These are phyloP conservation scores for Epichloe gansuensis DNA, from an alignment of 2,329 filamentous ascomycete genomes.

Conservation along the genomic window DNA sequence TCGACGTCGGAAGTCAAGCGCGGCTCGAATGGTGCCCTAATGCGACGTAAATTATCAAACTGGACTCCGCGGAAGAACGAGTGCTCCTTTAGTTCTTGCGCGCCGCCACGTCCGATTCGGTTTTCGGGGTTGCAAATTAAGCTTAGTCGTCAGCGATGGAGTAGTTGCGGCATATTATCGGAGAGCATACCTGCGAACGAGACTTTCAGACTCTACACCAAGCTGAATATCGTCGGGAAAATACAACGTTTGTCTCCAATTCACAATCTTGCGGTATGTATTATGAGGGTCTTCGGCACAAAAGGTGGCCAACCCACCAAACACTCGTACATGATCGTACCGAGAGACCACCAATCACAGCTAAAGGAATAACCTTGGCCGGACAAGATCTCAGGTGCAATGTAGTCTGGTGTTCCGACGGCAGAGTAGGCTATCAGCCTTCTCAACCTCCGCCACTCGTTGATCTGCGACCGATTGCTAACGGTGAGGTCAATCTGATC, in stretches of 20 bases:
- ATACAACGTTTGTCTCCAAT: constrained; percentile 91
- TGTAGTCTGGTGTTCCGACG: constrained; percentile 96
- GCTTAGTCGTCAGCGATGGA: constrained; percentile 60
- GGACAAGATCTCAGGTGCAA: constrained; percentile 95
- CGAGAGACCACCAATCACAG: constrained; percentile 98
- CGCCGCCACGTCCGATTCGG: constrained; percentile 75
- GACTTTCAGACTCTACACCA: constrained; percentile 32
- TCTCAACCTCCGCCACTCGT: constrained; percentile 94
- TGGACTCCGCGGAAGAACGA: constrained; percentile 94
- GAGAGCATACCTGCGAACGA: no score
- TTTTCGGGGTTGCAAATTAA: constrained; percentile 90
- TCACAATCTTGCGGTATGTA: constrained; percentile 98
- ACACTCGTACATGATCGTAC: constrained; percentile 99
- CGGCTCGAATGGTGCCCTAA: constrained; percentile 91
- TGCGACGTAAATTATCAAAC: constrained; percentile 82
- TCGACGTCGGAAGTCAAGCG: constrained; percentile 87
- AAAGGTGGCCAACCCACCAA: constrained; percentile 95
- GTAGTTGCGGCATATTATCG: no score
- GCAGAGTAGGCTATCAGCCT: constrained; percentile 96
- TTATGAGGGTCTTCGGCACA: constrained; percentile 96
- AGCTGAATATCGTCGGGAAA: constrained; percentile 93
- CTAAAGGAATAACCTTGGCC: constrained; percentile 92
- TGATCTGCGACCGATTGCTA: constrained; percentile 94
- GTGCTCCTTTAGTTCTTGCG: constrained; percentile 84
- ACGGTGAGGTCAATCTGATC: constrained; percentile 98